These are phyloP conservation scores for Wolfiporia cocos DNA, from an alignment of 1,284 basidiomycete genomes.

Conservation along the genomic window DNA sequence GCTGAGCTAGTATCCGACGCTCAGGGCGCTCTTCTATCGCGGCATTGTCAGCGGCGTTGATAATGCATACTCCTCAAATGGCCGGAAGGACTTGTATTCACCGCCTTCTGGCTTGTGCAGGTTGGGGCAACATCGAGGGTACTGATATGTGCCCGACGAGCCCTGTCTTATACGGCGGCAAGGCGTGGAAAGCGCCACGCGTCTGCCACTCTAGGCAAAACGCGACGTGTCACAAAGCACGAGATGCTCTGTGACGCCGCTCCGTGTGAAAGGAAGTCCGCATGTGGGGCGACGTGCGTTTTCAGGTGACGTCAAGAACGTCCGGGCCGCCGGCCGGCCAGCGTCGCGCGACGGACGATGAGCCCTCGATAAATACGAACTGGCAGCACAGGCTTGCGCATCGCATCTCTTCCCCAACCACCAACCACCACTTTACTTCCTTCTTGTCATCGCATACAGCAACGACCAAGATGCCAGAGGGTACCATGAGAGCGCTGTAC, in stretches of 20 bases:
- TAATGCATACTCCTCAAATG: too few species aligned
- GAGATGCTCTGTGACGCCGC: background rate
- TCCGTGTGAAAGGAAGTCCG: slow-evolving; percentile 1
- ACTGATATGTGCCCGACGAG: slow-evolving; percentile 1
- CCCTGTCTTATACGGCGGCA: background rate
- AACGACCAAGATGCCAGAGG: slow-evolving; percentile 31
- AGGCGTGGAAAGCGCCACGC: slow-evolving; percentile 1
- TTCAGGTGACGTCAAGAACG: slow-evolving; percentile 5
- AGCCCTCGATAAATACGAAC: slow-evolving; percentile 8
- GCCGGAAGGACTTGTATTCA: too few species aligned
- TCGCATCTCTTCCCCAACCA: slow-evolving; percentile 6
- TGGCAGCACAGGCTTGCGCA: background rate
- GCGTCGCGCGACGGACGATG: background rate
- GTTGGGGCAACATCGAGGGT: too few species aligned
- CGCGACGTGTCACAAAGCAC: slow-evolving; percentile 7
- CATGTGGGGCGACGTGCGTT: background rate
- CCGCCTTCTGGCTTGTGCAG: too few species aligned
- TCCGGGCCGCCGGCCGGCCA: slow-evolving; percentile 3
- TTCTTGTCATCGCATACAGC: background rate
- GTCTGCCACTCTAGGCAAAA: slow-evolving; percentile 1
- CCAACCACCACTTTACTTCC: slow-evolving; percentile 2
- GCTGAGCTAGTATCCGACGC: too few species aligned
- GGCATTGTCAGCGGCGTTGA: too few species aligned
- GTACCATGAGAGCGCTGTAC: slow-evolving; percentile 37
- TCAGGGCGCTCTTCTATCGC: too few species aligned